A percentile compares a stretch with the other conserved stretches of the same genome.
Evolutionary conservation across 2,329 filamentous ascomycete species (phyloP).

Genomic region (Byssochlamys sp.): DNA sequence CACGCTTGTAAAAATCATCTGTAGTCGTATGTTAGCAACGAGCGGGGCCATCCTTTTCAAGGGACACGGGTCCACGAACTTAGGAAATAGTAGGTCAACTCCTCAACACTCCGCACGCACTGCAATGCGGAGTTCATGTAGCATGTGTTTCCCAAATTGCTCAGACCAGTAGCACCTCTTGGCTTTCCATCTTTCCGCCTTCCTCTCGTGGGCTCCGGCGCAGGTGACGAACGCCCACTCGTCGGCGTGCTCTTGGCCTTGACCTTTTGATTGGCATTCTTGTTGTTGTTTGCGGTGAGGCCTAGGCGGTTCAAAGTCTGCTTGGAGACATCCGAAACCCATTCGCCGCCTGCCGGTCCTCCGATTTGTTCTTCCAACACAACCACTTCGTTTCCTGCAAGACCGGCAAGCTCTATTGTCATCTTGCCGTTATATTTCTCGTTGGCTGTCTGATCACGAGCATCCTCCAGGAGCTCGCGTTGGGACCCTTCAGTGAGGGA

Average conservation of each 20-base stretch:
- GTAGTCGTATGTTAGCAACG: not conserved
- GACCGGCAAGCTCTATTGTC: constrained; percentile 55
- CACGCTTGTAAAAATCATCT: constrained; percentile 60
- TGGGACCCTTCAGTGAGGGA: constrained; percentile 54
- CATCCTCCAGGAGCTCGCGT: constrained; percentile 52
- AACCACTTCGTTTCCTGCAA: constrained; percentile 64
- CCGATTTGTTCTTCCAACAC: constrained; percentile 73
- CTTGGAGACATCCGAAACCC: constrained; percentile 41
- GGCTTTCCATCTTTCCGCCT: constrained; percentile 57
- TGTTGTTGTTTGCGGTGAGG: constrained; percentile 36
- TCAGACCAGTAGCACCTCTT: constrained; percentile 69
- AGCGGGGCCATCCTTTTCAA: not conserved
- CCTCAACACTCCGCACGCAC: constrained; percentile 85
- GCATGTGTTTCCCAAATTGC: constrained; percentile 91
- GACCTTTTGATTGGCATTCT: constrained; percentile 22
- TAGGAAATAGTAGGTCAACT: constrained; percentile 86
- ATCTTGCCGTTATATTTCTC: constrained; percentile 66
- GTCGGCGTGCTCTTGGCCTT: constrained; percentile 35
- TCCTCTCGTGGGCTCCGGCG: constrained; percentile 59
- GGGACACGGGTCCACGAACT: constrained; percentile 19
- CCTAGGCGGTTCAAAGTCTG: constrained; percentile 39
- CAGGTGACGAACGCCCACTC: constrained; percentile 62
- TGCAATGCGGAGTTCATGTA: constrained; percentile 98
- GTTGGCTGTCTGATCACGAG: constrained; percentile 62
- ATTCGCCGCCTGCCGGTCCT: constrained; percentile 45